Base-by-base conservation (phyloP, 2,329 filamentous ascomycete species). In the Cordyceps cateniannulata region DNA sequence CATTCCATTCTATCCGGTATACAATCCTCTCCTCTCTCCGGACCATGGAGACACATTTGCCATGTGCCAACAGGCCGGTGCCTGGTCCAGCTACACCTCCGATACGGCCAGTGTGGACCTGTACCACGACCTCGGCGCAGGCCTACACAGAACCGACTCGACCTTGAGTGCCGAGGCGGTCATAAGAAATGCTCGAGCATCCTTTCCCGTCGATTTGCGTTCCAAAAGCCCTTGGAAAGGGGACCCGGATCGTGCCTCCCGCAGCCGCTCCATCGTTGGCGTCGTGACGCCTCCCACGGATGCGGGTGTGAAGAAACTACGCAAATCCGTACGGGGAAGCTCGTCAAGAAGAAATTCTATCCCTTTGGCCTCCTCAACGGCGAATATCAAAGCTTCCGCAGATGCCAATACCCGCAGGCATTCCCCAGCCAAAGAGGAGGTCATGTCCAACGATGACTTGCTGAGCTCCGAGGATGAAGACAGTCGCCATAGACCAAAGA, bases 401-500 rank as follows among this genome's bases (percentile, higher is more conserved):
- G 49, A 53, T 16, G 40, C 14, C 18, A 24, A 38, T 7, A 27
- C 18, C 16, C 49, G 22, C 32, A 53, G 40, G 10, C 7, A 47
- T 18, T 47, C 49, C 12, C 38, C 27, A 2, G 8, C 40, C 16
- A 60, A 60, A 12, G 58, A 60, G 14, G 58, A 53, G 14, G 42
- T 32, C 10, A 6, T 54, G 22, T 54, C 40, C 29, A 54, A 60
- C 24, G 49, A 54, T 22, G 58, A 54, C 2, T 9, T 29, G 42
- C 16, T 50, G 22, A 60, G 50, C 42, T 54, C 50, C 7, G 58
- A 49, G 9, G 58, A 60, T 54, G 58, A 60, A 49, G 58, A 60
- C 51, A 60, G 58, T n/a, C 58, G 50, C 9, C 20, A 54, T 29
- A 42, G 50, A 24, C 50, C 58, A 29, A 60, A 54, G 32, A 48